A percentile compares a stretch with the other conserved stretches of the same genome.
Evolutionary conservation across 768 basidiomycete genomes (phyloP).

Genomic region (Boletellus ananas): DNA sequence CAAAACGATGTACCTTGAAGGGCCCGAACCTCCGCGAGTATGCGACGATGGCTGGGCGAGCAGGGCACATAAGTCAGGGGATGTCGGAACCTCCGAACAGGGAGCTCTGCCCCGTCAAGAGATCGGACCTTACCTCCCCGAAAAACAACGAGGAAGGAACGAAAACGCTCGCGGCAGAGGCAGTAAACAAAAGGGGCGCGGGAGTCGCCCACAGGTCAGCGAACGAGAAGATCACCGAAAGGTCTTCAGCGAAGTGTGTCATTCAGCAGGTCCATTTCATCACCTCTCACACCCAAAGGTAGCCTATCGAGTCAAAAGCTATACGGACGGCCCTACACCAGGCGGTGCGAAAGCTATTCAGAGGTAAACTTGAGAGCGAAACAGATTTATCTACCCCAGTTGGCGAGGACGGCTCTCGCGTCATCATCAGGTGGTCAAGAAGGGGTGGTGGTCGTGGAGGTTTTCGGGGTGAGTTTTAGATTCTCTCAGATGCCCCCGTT

Average conservation of each 20-base stretch:
- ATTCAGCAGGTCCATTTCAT: slow-evolving; percentile 13
- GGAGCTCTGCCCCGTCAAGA: slow-evolving; percentile 5
- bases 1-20: slow-evolving; percentile 76
- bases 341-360: slow-evolving; percentile 73
- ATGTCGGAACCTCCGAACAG: slow-evolving; percentile 16
- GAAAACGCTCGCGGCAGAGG: slow-evolving; percentile 40
- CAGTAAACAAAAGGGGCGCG: slow-evolving; percentile 43
- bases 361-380: slow-evolving; percentile 80
- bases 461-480: slow-evolving; percentile 28
- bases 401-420: slow-evolving; percentile 66
- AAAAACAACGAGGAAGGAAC: slow-evolving; percentile 36
- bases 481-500: neutral
- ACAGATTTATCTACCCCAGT: slow-evolving; percentile 52
- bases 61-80: slow-evolving; percentile 36
- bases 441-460: slow-evolving; percentile 46
- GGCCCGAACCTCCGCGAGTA: slow-evolving; percentile 69
- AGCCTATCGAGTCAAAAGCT: slow-evolving; percentile 84
- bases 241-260: slow-evolving; percentile 77
- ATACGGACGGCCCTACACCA: slow-evolving; percentile 81
- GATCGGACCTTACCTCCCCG: slow-evolving; percentile 21
- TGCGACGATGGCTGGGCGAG: slow-evolving; percentile 75
- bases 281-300: slow-evolving; percentile 13
- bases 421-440: slow-evolving; percentile 76
- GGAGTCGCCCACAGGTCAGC: slow-evolving; percentile 38
- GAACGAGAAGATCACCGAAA: slow-evolving; percentile 63